A percentile compares a stretch with the other conserved stretches of the same genome.
phyloP scores from a whole-genome alignment of 352 stramenopile species.

The Phytophthora sansomeana region DNA sequence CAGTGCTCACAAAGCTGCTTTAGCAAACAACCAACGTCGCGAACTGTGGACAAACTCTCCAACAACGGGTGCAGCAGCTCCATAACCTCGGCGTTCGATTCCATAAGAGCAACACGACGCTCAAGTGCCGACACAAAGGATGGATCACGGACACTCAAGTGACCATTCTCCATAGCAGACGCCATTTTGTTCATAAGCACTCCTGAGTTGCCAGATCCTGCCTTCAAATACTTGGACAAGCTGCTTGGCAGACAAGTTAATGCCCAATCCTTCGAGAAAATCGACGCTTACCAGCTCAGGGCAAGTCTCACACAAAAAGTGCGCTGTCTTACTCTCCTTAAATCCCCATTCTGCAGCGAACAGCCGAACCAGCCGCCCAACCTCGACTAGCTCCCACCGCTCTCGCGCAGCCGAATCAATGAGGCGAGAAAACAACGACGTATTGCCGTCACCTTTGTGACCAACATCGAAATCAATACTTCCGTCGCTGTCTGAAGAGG shows the following conservation, averaged over 20 bases:
- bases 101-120: constrained; percentile 35
- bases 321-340: constrained; percentile 62
- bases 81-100: constrained; percentile 70
- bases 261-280: constrained; percentile 83
- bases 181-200: constrained; percentile 84
- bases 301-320: constrained; percentile 67
- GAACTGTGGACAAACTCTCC: constrained; percentile 77
- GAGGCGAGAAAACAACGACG: constrained; percentile 71
- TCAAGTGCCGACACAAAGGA: constrained; percentile 43
- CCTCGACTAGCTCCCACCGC: constrained; percentile 79
- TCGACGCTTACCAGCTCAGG: constrained; percentile 87
- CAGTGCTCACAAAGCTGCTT: constrained; percentile 69
- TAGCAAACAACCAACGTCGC: constrained; percentile 72
- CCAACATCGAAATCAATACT: constrained; percentile 17
- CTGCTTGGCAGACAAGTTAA: constrained; percentile 59
- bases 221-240: constrained; percentile 78
- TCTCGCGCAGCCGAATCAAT: constrained; percentile 83
- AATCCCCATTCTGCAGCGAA: constrained; percentile 70
- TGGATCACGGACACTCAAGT: constrained; percentile 65
- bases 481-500: constrained; percentile 36
- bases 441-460: constrained; percentile 8
- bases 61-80: constrained; percentile 73
- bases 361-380: constrained; percentile 81
- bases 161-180: constrained; percentile 72
- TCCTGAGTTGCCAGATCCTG: constrained; percentile 57